phyloP scores from a whole-genome alignment of 352 stramenopile species.

The Phytophthora podocarpi region DNA sequence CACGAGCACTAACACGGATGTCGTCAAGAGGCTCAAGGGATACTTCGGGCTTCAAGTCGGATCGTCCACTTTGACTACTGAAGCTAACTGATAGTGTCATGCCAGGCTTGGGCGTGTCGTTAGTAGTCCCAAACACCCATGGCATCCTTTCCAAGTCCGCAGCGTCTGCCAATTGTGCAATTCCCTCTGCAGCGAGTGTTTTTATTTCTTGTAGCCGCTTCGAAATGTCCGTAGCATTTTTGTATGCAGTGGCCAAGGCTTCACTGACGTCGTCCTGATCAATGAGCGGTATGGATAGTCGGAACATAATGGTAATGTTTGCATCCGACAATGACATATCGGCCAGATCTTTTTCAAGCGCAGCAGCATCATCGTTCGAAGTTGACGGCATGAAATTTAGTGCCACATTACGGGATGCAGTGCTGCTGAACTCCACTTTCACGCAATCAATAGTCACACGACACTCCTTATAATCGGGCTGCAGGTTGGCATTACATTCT shows the following conservation, averaged over 20 bases:
- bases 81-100: slow-evolving; percentile 33
- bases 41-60: slow-evolving; percentile 32
- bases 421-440: slow-evolving; percentile 39
- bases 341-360: background rate
- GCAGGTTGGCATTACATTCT: slow-evolving; percentile 36
- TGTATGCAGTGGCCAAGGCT: slow-evolving; percentile 34
- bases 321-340: slow-evolving; percentile 23
- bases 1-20: slow-evolving; percentile 44
- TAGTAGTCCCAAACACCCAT: slow-evolving; percentile 25
- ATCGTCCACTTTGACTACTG: slow-evolving; percentile 27
- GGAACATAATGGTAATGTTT: slow-evolving; percentile 44
- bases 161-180: background rate
- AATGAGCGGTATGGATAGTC: slow-evolving; percentile 46
- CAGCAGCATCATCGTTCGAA: slow-evolving; percentile 14
- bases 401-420: slow-evolving; percentile 26
- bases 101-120: background rate
- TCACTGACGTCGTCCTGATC: slow-evolving; percentile 43
- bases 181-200: slow-evolving; percentile 10
- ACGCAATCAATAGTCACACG: slow-evolving; percentile 41
- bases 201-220: slow-evolving; percentile 30
- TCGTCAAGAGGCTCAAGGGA: slow-evolving; percentile 54
- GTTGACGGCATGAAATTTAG: slow-evolving; percentile 22
- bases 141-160: slow-evolving; percentile 14
- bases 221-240: slow-evolving; percentile 38
- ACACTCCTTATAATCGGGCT: slow-evolving; percentile 49